These are phyloP conservation scores for Pterulicium gracile DNA, from an alignment of 1,284 basidiomycete genomes.

Conservation along the genomic window DNA sequence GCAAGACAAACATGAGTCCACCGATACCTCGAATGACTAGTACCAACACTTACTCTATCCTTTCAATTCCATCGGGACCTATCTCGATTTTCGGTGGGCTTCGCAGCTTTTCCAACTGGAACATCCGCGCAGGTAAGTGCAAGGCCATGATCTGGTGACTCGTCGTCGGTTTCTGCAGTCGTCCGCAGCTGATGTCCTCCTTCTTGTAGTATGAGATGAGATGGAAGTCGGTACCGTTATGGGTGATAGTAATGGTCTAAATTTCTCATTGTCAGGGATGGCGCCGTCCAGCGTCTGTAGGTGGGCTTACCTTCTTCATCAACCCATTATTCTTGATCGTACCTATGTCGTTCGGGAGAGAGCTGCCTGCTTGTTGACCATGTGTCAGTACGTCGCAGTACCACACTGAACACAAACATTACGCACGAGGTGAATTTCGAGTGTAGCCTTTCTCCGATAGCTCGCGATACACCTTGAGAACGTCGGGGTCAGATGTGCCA, in stretches of 20 bases:
- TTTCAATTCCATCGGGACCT: slow-evolving; percentile 45
- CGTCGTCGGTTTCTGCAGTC: slow-evolving; percentile 49
- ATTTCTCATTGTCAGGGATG: too few relatives aligned
- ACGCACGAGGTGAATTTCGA: slow-evolving; percentile 25
- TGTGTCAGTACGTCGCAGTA: too few relatives aligned
- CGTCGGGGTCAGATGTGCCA: background rate
- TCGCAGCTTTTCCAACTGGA: slow-evolving; percentile 62
- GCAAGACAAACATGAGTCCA: too few relatives aligned
- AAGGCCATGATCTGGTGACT: slow-evolving; percentile 56
- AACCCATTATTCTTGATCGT: slow-evolving; percentile 61
- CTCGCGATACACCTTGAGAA: slow-evolving; percentile 57
- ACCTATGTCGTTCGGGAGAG: slow-evolving; percentile 35
- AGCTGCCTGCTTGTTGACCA: too few relatives aligned
- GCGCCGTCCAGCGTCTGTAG: too few relatives aligned
- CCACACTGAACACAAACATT: slow-evolving; percentile 10
- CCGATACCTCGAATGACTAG: too few relatives aligned
- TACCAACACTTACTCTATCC: slow-evolving; percentile 47
- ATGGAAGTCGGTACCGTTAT: slow-evolving; percentile 68
- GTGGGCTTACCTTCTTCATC: slow-evolving; percentile 63
- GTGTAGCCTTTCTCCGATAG: slow-evolving; percentile 45
- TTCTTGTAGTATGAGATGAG: slow-evolving; percentile 74
- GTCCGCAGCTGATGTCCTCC: slow-evolving; percentile 59
- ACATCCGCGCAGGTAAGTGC: slow-evolving; percentile 55
- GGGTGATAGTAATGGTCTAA: slow-evolving; percentile 72
- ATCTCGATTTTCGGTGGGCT: slow-evolving; percentile 61